Evolutionary conservation across 2,329 filamentous ascomycete species (phyloP).

Genomic region (Pezicula radicicola): DNA sequence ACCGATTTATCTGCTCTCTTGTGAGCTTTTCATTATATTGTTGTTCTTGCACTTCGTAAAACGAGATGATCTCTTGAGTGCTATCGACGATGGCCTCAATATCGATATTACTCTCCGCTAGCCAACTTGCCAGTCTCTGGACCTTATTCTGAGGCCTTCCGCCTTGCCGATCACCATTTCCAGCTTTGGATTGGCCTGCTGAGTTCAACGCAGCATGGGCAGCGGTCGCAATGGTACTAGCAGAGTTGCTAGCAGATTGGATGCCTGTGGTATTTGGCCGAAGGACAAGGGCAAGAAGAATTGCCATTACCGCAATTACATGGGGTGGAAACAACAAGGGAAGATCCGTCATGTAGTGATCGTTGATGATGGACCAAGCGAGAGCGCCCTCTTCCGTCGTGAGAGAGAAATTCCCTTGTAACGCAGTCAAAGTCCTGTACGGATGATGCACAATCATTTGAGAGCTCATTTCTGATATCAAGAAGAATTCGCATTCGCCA

Average conservation of each 20-base stretch:
- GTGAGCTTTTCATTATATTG: constrained; percentile 33
- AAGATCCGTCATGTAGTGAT: constrained; percentile 70
- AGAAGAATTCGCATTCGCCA: constrained; percentile 71
- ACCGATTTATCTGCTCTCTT: constrained; percentile 31
- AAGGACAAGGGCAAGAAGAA: constrained; percentile 66
- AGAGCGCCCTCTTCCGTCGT: constrained; percentile 62
- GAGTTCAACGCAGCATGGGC: constrained; percentile 28
- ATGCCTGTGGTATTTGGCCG: constrained; percentile 49
- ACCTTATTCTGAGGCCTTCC: constrained; percentile 24
- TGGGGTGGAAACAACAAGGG: constrained; percentile 67
- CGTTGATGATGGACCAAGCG: constrained; percentile 70
- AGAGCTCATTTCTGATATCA: constrained; percentile 73
- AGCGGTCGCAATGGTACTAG: constrained; percentile 28
- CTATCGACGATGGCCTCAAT: constrained; percentile 67
- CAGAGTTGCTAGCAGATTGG: constrained; percentile 38
- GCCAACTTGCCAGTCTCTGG: constrained; percentile 61
- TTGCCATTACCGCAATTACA: constrained; percentile 66
- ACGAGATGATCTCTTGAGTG: constrained; percentile 68
- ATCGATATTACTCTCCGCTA: constrained; percentile 67
- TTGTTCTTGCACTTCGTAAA: constrained; percentile 55
- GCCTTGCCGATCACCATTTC: constrained; percentile 15
- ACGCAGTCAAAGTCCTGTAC: constrained; percentile 62
- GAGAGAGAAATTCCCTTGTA: constrained; percentile 58
- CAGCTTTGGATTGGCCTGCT: constrained; percentile 19
- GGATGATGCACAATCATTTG: constrained; percentile 73